phyloP scores from a whole-genome alignment of 352 stramenopile genomes.

The Globisporangium viniferum region DNA sequence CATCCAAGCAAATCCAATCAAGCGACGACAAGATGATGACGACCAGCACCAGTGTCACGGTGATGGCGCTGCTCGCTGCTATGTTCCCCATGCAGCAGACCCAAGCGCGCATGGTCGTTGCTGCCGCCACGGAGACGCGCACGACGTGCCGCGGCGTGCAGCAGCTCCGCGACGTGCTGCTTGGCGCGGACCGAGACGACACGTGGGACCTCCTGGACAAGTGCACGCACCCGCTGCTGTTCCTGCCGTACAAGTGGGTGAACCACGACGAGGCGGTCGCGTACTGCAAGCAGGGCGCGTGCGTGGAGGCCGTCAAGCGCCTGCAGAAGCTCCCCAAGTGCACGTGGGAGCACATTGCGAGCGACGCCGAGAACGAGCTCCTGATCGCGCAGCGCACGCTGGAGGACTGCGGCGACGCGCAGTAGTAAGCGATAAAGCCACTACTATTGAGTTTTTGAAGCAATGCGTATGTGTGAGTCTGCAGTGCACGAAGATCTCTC shows the following conservation, averaged over 20 bases:
- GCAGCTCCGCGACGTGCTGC: constrained; percentile 21
- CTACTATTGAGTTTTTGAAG: neutral
- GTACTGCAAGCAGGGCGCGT: constrained; percentile 43
- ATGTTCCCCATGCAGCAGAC: neutral
- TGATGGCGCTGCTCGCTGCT: constrained; percentile 11
- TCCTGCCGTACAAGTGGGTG: constrained; percentile 32
- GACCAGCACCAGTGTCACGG: neutral
- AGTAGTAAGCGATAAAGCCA: neutral
- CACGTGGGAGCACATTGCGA: constrained; percentile 34
- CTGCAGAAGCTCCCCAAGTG: constrained; percentile 36
- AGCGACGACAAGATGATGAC: constrained; percentile 6
- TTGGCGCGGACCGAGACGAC: constrained; percentile 17
- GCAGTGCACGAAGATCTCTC: neutral
- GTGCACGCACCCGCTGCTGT: constrained; percentile 35
- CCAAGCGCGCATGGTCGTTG: neutral
- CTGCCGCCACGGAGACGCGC: neutral
- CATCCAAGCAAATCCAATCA: neutral
- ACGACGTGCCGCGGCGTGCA: constrained; percentile 22
- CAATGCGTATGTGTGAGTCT: neutral
- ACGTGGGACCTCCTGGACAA: constrained; percentile 16
- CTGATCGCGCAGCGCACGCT: constrained; percentile 44
- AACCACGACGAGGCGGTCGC: constrained; percentile 20
- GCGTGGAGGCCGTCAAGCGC: constrained; percentile 20
- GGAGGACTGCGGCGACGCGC: constrained; percentile 30
- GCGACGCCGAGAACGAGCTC: constrained; percentile 31